phyloP scores from a whole-genome alignment of 2,329 filamentous ascomycete species.

The Ophiocordyceps camponoti-leonardi region DNA sequence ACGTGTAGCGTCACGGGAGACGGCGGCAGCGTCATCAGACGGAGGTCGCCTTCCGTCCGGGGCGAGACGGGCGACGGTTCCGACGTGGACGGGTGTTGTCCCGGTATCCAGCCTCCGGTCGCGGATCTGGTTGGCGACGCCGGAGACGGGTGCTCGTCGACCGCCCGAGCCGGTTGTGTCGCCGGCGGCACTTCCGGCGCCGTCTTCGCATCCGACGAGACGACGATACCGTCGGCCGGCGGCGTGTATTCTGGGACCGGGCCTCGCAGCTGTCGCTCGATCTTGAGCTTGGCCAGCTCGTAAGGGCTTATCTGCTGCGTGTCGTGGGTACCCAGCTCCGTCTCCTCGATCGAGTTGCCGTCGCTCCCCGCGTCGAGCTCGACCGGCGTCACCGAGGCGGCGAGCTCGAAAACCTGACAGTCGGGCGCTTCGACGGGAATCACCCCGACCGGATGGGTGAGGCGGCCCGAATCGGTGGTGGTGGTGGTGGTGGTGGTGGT shows the following conservation, averaged over 20 bases:
- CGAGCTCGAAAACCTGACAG: constrained; percentile 34
- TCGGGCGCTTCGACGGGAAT: constrained; percentile 16
- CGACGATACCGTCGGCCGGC: constrained; percentile 11
- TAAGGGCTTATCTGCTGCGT: constrained; percentile 26
- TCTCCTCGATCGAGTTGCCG: constrained; percentile 18
- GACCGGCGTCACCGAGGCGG: constrained; percentile 25
- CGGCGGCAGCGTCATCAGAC: constrained; percentile 15
- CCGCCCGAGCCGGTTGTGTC: not conserved
- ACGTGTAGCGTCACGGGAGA: constrained; percentile 22
- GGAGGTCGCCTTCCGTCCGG: constrained; percentile 22
- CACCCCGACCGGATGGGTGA: not conserved
- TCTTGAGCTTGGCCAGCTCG: constrained; percentile 30
- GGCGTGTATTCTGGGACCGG: constrained; percentile 31
- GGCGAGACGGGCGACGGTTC: constrained; percentile 32
- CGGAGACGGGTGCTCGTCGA: constrained; percentile 6
- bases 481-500: too few species aligned
- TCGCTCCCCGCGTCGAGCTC: constrained; percentile 29
- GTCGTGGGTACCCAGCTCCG: constrained; percentile 22
- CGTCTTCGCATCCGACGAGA: constrained; percentile 12
- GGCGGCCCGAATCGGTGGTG: too few species aligned
- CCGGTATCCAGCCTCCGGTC: constrained; percentile 9
- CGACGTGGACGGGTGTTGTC: constrained; percentile 20
- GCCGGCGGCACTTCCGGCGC: not conserved
- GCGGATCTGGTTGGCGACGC: constrained; percentile 7
- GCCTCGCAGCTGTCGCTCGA: constrained; percentile 32